Conservation (phyloP, 2,329 filamentous ascomycete genomes). For the Coniella lustricola region DNA sequence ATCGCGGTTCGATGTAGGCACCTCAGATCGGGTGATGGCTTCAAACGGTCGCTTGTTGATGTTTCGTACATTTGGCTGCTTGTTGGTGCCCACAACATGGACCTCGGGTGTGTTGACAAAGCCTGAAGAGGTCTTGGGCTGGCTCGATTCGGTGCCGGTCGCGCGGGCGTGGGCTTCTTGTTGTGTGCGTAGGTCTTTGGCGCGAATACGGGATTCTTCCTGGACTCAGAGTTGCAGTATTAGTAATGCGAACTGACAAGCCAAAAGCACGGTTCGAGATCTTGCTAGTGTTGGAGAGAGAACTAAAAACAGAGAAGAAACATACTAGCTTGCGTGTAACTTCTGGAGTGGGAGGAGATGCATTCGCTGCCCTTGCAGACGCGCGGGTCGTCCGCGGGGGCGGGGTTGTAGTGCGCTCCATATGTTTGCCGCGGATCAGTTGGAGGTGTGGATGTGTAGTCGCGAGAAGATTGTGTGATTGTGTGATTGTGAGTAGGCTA, state of each 20-base stretch:
- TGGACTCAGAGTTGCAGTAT: no score
- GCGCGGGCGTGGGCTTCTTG: constrained; percentile 56
- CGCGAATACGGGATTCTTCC: constrained; percentile 82
- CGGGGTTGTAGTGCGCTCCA: constrained; percentile 43
- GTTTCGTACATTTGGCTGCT: neutral
- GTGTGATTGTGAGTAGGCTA: no score
- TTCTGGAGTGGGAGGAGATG: constrained; percentile 47
- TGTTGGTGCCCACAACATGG: constrained; percentile 33
- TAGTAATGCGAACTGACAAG: no score
- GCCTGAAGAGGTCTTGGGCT: constrained; percentile 52
- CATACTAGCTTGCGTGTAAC: constrained; percentile 31
- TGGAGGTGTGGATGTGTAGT: no score
- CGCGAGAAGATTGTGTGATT: no score
- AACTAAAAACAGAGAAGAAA: no score
- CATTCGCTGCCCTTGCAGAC: constrained; percentile 22
- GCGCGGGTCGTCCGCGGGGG: constrained; percentile 27
- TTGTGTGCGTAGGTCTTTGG: constrained; percentile 77
- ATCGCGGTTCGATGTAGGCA: constrained; percentile 61
- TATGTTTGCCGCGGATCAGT: no score
- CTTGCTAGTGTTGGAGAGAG: no score
- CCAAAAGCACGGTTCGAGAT: no score
- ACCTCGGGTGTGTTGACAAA: constrained; percentile 65
- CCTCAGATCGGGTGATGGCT: constrained; percentile 48
- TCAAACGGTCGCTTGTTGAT: constrained; percentile 60
- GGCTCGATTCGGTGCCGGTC: constrained; percentile 32